Evolutionary conservation across 2,329 filamentous ascomycete genomes (phyloP), one percentile per base, ranked within the genome.

Genomic region (Colletotrichum graminicola): DNA sequence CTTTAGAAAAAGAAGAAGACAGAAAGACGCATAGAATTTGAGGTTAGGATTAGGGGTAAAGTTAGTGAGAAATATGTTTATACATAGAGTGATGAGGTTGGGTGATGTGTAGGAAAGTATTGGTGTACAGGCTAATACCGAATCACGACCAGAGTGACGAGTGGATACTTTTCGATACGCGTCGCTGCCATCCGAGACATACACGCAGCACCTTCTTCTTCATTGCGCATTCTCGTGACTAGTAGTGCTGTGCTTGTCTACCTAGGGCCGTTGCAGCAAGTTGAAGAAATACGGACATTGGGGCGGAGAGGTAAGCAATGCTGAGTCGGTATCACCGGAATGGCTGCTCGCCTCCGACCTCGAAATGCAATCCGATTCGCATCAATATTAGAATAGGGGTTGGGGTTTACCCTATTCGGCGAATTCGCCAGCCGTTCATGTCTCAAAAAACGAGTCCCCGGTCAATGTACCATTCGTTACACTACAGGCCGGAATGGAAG

Each of bases 151-250:
- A 62, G 7, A 41, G 47, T 52, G 34, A 18, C 60, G 32, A 16
- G 2, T 52, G 60, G 18, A 26, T 43, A 26, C 36, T 43, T 41
- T 32, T 54, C 8, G 18, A 34, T 32, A 34, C 36, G n/a, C 47
- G 36, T 45, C 21, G 23, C 34, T 54, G 23, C 21, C 8, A 26
- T 23, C 49, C 36, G 49, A 63, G 49, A 63, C 61, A 55, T 55
- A 26, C 14, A 43, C 10, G 23, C 23, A 32, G 56, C 18, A 12
- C 11, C 11, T 51, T 16, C 18, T 7, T 34, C 16, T 14, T 52
- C 8, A 1, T n/a, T 21, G 29, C 6, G 7, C 29, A 34, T 34
- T 54, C 21, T 5, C 29, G 51, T 12, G 16, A 16, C 51, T 34
- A 16, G 2, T 16, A 34, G 10, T 34, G 10, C 10, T 52, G 5